phyloP scores from a whole-genome alignment of 371 early-diverging fungal species.

The Massospora cicadina region DNA sequence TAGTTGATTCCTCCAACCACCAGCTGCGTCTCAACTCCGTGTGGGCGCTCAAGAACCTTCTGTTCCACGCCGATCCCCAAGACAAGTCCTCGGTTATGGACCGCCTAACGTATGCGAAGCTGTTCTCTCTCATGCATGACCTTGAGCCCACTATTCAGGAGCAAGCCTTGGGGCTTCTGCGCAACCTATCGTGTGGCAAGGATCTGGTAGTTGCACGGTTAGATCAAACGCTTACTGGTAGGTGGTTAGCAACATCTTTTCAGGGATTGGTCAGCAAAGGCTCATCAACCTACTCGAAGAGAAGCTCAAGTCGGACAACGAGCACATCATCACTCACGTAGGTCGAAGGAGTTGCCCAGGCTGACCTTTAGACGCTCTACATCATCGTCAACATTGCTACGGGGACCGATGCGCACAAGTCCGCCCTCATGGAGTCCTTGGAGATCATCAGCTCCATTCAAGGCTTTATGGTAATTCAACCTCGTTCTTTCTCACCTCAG shows the following conservation, averaged over 20 bases:
- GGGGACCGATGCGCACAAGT: constrained; percentile 45
- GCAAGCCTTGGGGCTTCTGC: constrained; percentile 55
- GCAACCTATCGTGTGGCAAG: constrained; percentile 56
- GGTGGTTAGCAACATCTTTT: constrained; percentile 49
- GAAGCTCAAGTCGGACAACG: constrained; percentile 25
- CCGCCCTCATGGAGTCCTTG: constrained; percentile 33
- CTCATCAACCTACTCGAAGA: constrained; percentile 44
- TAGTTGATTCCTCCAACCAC: constrained; percentile 28
- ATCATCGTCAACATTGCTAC: constrained; percentile 55
- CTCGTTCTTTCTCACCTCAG: constrained; percentile 17
- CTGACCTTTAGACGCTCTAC: constrained; percentile 34
- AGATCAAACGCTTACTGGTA: constrained; percentile 11
- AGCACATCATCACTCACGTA: constrained; percentile 25
- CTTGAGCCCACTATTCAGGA: constrained; percentile 42
- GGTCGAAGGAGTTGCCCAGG: neutral
- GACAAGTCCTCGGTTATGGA: constrained; percentile 53
- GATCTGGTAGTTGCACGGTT: constrained; percentile 21
- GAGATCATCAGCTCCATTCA: constrained; percentile 32
- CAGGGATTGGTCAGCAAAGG: constrained; percentile 40
- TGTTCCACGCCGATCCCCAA: constrained; percentile 46
- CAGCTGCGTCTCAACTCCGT: constrained; percentile 50
- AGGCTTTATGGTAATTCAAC: constrained; percentile 29
- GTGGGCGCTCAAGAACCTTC: constrained; percentile 72
- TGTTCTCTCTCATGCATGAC: constrained; percentile 45
- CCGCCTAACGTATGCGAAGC: constrained; percentile 35